Evolutionary conservation across 345 rosid species (phyloP).

Genomic region (Bruguiera parviflora): DNA sequence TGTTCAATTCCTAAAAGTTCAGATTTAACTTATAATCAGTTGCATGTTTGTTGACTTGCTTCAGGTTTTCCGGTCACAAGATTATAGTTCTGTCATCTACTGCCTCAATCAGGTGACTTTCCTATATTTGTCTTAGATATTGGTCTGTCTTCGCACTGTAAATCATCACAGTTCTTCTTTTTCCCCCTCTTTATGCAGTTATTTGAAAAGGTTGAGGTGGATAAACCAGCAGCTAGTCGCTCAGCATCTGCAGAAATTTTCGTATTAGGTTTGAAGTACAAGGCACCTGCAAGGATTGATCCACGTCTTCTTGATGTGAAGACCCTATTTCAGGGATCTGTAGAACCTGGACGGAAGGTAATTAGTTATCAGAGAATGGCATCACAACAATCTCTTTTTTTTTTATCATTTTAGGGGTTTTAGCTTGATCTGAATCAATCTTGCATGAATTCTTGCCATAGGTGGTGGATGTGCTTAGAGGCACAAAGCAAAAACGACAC

Average conservation of each 20-base stretch:
- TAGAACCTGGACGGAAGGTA: conserved; percentile 69
- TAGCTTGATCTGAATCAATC: conserved; percentile 1
- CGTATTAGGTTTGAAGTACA: conserved; percentile 73
- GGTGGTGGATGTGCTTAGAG: conserved; percentile 79
- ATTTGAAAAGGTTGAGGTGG: conserved; percentile 92
- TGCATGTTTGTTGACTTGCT: neutral
- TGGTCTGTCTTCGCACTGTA: neutral
- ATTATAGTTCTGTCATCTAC: conserved; percentile 69
- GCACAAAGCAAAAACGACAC: conserved; percentile 68
- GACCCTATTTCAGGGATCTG: conserved; percentile 65
- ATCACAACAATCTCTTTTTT: neutral
- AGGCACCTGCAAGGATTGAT: conserved; percentile 94
- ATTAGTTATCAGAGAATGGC: neutral
- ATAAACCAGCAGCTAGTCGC: conserved; percentile 91
- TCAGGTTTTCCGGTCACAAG: conserved; percentile 93
- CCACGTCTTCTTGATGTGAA: conserved; percentile 78
- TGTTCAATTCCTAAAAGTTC: no score
- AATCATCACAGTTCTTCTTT: conserved; percentile 10
- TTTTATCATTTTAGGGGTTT: neutral
- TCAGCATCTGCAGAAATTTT: conserved; percentile 87
- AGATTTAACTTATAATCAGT: neutral
- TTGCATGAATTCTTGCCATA: conserved; percentile 27
- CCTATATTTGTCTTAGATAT: no score
- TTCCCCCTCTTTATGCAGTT: conserved; percentile 39
- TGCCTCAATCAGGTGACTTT: conserved; percentile 68